A percentile compares a stretch with the other conserved stretches of the same genome.
Conservation (phyloP, 768 basidiomycete genomes). For the Tricholoma bakamatsutake region DNA sequence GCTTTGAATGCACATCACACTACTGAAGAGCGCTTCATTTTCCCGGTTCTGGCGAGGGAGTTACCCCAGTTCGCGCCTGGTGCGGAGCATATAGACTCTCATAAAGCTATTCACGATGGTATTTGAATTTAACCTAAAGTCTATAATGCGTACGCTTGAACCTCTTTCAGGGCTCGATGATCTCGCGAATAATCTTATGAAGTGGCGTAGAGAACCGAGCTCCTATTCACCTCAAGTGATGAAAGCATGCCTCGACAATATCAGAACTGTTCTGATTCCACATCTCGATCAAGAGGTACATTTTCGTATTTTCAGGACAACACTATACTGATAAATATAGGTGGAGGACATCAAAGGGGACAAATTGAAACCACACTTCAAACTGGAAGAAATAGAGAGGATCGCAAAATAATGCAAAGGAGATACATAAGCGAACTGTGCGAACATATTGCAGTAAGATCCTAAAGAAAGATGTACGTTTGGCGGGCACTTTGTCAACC, state of each 20-base stretch:
- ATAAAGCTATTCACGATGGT: constrained; percentile 52
- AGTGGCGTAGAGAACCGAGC: constrained; percentile 37
- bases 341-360: constrained; percentile 44
- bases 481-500: not conserved
- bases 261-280: constrained; percentile 41
- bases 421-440: constrained; percentile 27
- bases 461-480: not conserved
- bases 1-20: constrained; percentile 52
- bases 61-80: constrained; percentile 42
- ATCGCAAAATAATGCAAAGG: constrained; percentile 30
- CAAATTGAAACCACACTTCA: constrained; percentile 50
- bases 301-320: not conserved
- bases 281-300: constrained; percentile 52
- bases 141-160: not conserved
- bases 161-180: constrained; percentile 35
- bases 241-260: constrained; percentile 42
- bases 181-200: constrained; percentile 32
- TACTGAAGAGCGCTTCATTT: constrained; percentile 47
- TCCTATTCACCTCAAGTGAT: constrained; percentile 47
- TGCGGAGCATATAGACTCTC: constrained; percentile 41
- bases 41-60: constrained; percentile 42
- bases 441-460: not conserved
- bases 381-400: constrained; percentile 36
- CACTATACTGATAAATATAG: constrained; percentile 17
- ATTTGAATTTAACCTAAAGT: not conserved